Evolutionary conservation across 768 basidiomycete genomes (phyloP).

Genomic region (Pulveroboletus frians): DNA sequence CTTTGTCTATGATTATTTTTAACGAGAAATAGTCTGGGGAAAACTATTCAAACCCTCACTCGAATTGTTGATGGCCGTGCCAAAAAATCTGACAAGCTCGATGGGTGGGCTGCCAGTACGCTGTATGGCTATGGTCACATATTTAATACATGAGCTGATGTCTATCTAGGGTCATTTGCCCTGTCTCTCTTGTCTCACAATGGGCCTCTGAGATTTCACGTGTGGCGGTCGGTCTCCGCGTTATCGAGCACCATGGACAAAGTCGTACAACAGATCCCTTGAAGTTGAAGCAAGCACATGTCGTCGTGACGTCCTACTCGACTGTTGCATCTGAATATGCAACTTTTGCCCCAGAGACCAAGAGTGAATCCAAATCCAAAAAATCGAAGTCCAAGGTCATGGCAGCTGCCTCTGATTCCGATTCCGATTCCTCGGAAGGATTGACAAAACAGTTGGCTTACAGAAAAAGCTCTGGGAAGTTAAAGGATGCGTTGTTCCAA

Average conservation of each 20-base stretch:
- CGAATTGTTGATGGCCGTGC: conserved; percentile 82
- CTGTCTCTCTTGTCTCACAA: conserved; percentile 82
- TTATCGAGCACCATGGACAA: conserved; percentile 81
- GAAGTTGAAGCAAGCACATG: conserved; percentile 49
- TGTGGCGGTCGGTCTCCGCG: conserved; percentile 59
- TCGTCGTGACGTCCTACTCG: conserved; percentile 86
- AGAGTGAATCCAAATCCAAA: conserved; percentile 51
- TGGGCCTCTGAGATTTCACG: conserved; percentile 85
- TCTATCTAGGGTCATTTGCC: conserved; percentile 72
- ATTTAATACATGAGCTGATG: not conserved
- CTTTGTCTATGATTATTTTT: not conserved
- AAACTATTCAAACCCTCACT: conserved; percentile 87
- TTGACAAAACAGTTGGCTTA: conserved; percentile 38
- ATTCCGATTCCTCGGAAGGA: conserved; percentile 34
- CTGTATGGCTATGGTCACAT: conserved; percentile 43
- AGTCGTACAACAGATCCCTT: conserved; percentile 62
- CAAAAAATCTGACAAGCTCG: conserved; percentile 60
- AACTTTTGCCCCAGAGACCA: conserved; percentile 43
- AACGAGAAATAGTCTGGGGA: conserved; percentile 54
- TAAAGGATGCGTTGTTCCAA: conserved; percentile 63
- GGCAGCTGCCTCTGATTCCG: conserved; percentile 26
- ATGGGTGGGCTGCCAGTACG: conserved; percentile 68
- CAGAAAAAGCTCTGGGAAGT: conserved; percentile 42
- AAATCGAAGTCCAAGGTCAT: conserved; percentile 34
- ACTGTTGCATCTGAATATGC: conserved; percentile 77